Base-by-base conservation (phyloP, 1,284 basidiomycete genomes). In the Cryptococcus hybrid region DNA sequence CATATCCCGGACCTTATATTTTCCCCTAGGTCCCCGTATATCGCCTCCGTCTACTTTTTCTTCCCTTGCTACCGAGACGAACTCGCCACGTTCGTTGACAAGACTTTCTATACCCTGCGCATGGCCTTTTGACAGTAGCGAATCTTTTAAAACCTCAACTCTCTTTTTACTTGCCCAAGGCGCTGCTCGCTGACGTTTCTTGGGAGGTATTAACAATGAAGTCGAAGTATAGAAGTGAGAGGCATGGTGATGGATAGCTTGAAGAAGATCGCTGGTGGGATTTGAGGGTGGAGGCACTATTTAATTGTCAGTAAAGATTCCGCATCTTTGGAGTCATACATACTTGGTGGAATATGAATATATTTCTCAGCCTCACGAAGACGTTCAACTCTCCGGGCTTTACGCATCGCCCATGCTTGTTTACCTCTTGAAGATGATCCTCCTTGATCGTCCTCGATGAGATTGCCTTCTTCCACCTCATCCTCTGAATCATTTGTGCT, bases 1-100 rank as follows among this genome's bases (percentile, higher is more conserved):
- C 72, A 76, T 73, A 53, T 74, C 69, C 30, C 66, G 58, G 38
- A 57, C 51, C 39, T 66, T 68, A 48, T 66, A 62, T 42, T 48
- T 55, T n/a, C 59, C 63, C 12, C 48, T 49, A 55, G 12, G 44
- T n/a, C 52, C 57, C 36, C 37, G 52, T 39, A 56, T 13, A 11
- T 5, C 3, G 40, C 40, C 12, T 42, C 40, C 5, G 40, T 42
- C 30, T 4, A 30, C 30, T 30, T 30, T 30, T 30, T 30, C 30
- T 30, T 30, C 30, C 30, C 4, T 30, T 30, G 30, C 30, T 30
- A 30, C 30, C 30, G 30, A 30, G 30, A 30, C 30, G 30, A 30
- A 30, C 30, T 30, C 30, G 15, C 15, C 40, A 12, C 3, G 15
- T 42, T 42, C 40, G 15, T 15, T 42, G 40, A 12, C 40, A 15